Base-by-base conservation (phyloP, 1,284 basidiomycete species). In the Cystobasidium pallidum region DNA sequence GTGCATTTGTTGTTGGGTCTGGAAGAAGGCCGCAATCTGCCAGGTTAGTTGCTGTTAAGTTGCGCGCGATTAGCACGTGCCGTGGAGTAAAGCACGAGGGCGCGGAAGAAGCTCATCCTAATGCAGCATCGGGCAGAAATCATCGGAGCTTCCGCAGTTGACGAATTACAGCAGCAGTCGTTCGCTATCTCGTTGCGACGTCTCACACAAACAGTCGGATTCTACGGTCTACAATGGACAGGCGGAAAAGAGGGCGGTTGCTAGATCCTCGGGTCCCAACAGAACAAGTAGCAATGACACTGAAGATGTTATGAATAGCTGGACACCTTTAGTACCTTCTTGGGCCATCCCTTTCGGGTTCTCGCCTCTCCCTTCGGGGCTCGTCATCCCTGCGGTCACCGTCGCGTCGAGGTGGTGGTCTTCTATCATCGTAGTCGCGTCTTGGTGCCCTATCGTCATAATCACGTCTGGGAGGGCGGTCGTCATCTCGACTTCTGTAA, bases 401-500 rank as follows among this genome's bases (percentile, higher is more conserved):
- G 28, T 70, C 67, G 21, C 68, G 45, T 41, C 64, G 24, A 30
- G 58, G 58, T 43, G 67, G 67, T 19, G n/a, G n/a, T n/a, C 26
- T 24, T 52, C 66, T 59, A 45, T 62, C 58, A 24, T 70, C 57
- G 36, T 45, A 59, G 32, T 71, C 68, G 34, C 71, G n/a, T 45
- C 71, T 52, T 49, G 32, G 30, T 15, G 52, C 51, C 63, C 84
- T 82, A 17, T 84, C 78, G 65, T 73, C 78, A 47, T 79, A 75
- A 62, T 77, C 74, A 68, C 79, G 79, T 75, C 80, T 77, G 77
- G 83, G 80, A 62, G 67, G 55, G 34, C 67, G 52, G 39, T 58
- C 43, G 28, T 72, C 62, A 28, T 73, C 71, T 26, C 57, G 36
- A 26, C 75, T 45, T 66, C 74, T 74, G 26, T 66, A 67, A 68